Evolutionary conservation across 1,139 yeast genomes (phyloP).

Genomic region (Casaregolazyma lundiana): DNA sequence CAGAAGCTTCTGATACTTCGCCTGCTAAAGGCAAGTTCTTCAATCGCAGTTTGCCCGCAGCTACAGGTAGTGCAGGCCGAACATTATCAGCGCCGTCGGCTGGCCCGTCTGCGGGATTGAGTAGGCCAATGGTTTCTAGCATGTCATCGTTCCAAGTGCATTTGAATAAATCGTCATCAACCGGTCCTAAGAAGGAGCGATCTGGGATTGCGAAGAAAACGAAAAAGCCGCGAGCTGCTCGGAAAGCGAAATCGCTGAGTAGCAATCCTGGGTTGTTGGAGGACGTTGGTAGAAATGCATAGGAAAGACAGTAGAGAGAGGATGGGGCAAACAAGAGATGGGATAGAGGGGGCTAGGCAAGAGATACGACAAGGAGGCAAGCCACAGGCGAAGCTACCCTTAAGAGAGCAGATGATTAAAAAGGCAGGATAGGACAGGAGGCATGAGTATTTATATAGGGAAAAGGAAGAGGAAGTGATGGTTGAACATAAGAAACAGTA

Average conservation of each 20-base stretch:
- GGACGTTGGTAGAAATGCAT: not conserved
- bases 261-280: not conserved
- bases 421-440: no score
- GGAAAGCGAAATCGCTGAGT: not conserved
- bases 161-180: constrained; percentile 15
- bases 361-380: no score
- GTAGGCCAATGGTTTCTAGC: constrained; percentile 29
- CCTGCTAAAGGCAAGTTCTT: constrained; percentile 31
- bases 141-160: constrained; percentile 30
- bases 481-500: no score
- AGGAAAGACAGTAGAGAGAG: no score
- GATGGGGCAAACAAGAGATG: no score
- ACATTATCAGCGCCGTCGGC: constrained; percentile 4
- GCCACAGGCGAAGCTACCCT: no score
- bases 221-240: constrained; percentile 1
- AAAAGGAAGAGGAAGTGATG: no score
- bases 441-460: no score
- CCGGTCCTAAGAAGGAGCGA: not conserved
- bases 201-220: not conserved
- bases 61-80: constrained; percentile 13
- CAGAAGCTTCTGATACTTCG: constrained; percentile 28
- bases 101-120: constrained; percentile 13
- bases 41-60: constrained; percentile 4
- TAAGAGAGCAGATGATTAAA: no score
- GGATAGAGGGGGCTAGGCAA: no score